Evolutionary conservation across 2,329 filamentous ascomycete species (phyloP).

Genomic region (Talaromyces sp.): DNA sequence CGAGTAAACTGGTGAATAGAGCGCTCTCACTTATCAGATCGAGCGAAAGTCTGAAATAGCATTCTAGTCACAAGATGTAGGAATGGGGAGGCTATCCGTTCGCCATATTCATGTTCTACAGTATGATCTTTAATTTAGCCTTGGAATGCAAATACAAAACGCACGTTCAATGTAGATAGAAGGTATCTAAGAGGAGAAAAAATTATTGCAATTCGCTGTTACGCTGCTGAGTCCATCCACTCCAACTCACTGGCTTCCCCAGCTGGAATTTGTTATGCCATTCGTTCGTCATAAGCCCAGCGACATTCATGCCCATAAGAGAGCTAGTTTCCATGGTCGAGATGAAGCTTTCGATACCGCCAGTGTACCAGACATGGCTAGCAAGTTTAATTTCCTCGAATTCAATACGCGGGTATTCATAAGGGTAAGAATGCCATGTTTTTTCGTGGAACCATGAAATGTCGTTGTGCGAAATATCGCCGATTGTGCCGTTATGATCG

Average conservation of each 20-base stretch:
- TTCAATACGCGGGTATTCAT: conserved; percentile 75
- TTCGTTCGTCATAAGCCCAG: conserved; percentile 51
- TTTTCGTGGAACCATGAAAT: conserved; percentile 77
- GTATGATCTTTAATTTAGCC: no score
- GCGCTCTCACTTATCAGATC: no score
- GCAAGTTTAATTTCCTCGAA: conserved; percentile 76
- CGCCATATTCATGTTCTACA: no score
- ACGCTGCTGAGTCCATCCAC: conserved; percentile 2
- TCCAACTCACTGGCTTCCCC: conserved; percentile 10
- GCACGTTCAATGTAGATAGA: background rate
- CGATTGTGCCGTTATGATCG: conserved; percentile 28
- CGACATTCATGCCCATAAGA: conserved; percentile 70
- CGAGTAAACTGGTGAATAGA: background rate
- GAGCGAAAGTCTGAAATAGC: no score
- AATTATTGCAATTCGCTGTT: conserved; percentile 1
- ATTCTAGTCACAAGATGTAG: no score
- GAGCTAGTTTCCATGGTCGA: conserved; percentile 97
- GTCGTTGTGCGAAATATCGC: conserved; percentile 36
- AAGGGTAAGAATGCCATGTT: conserved; percentile 80
- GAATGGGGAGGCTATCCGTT: no score
- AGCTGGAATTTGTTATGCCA: conserved; percentile 11
- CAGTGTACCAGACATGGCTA: conserved; percentile 53
- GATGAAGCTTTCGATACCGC: conserved; percentile 84
- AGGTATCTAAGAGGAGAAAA: background rate
- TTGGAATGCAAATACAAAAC: background rate